Base-by-base conservation (phyloP, 176 grass and related monocot species). In the Carex myosuroides region DNA sequence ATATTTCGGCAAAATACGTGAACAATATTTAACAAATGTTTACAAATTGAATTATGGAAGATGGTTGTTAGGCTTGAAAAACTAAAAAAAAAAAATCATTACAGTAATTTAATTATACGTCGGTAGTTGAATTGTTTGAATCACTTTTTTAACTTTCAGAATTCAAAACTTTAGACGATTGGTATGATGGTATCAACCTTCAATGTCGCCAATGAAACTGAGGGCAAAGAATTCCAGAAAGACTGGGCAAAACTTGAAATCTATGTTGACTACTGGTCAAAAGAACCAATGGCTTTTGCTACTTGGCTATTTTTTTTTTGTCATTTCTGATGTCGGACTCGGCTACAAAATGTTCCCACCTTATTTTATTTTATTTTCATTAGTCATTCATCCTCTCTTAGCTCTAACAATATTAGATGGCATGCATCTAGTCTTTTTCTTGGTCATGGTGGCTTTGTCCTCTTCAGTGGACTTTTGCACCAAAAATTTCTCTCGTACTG, bases 291-390 rank as follows among this genome's bases (percentile, higher is more conserved):
- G 12, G 12, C 5, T 35, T 16, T n/a, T 58, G 4, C 9, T 48
- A 48, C 0, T 61, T 53, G 10, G 11, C 56, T 62, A 63, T 44
- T 3, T 8, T 6, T 6, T 6, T 81, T 62, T 79, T 37, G 33
- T 60, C 56, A 81, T 44, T 59, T 41, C 6, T 67, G 4, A 82
- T 82, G 80, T 82, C 80, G n/a, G n/a, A n/a, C n/a, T n/a, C n/a
- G 80, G 80, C 80, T 67, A 66, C 13, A 82, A 48, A 66, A 54
- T 13, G 21, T 48, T 5, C 30, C 44, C 8, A 44, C 56, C 17
- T 48, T 1, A 44, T 44, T 8, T 44, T 8, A 39, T 39, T 39
- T 48, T 52, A 22, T 44, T 60, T n/a, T 30, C 55, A 64, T 6
- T 22, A 64, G 8, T 65, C 57, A 59, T 10, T 65, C 57, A 59